A percentile compares a stretch with the other conserved stretches of the same genome.
phyloP scores from a whole-genome alignment of 1,284 basidiomycete species.

The Vanrija sp. region DNA sequence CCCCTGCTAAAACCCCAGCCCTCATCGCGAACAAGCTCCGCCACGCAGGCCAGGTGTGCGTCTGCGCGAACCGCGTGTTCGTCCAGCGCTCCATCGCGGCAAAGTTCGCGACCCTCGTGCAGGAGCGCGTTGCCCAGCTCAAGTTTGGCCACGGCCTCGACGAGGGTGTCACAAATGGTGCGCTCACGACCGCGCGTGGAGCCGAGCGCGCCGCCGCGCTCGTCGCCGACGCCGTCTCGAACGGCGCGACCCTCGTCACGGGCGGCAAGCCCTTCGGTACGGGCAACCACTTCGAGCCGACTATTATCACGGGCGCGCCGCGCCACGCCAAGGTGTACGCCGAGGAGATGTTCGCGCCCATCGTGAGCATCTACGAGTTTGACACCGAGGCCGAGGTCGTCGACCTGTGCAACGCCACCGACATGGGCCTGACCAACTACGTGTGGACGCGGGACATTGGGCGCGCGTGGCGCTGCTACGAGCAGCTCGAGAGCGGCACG shows the following conservation, averaged over 20 bases:
- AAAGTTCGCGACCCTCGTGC: conserved; percentile 25
- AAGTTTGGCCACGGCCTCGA: conserved; percentile 84
- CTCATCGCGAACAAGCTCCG: conserved; percentile 85
- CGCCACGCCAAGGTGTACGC: conserved; percentile 57
- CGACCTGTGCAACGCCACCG: conserved; percentile 70
- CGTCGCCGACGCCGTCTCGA: conserved; percentile 71
- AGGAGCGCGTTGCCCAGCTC: conserved; percentile 63
- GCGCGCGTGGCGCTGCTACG: conserved; percentile 87
- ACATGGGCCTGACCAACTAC: conserved; percentile 84
- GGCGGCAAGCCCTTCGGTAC: conserved; percentile 63
- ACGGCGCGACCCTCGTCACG: conserved; percentile 77
- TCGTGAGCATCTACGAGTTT: conserved; percentile 60
- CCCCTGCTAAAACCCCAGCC: not conserved
- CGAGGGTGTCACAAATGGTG: conserved; percentile 67
- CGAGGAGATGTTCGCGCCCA: conserved; percentile 83
- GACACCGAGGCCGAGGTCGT: conserved; percentile 88
- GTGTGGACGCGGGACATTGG: conserved; percentile 83
- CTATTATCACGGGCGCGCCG: conserved; percentile 78
- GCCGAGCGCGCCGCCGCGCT: conserved; percentile 76
- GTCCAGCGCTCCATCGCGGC: conserved; percentile 57
- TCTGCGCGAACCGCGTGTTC: conserved; percentile 65
- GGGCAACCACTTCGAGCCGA: conserved; percentile 71
- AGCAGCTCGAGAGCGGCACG: conserved; percentile 90
- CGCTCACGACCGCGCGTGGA: conserved; percentile 77
- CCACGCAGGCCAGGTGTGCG: conserved; percentile 71